phyloP scores from a whole-genome alignment of 2,329 filamentous ascomycete genomes.

The Arthrobotrys sinensis region DNA sequence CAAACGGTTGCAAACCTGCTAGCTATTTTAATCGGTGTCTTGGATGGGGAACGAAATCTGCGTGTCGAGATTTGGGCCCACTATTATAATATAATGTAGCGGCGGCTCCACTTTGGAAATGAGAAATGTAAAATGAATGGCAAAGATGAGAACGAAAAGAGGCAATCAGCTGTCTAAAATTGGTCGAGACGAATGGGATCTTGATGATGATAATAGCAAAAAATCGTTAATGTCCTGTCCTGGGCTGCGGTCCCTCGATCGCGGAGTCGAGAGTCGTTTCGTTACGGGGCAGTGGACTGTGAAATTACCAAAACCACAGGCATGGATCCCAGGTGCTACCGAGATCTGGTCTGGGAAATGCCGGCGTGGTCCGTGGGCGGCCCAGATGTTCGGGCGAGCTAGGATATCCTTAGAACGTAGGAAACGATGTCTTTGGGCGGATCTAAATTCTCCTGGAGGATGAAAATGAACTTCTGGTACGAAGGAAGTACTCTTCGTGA shows the following conservation, averaged over 20 bases:
- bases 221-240: conserved; percentile 11
- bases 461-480: conserved; percentile 15
- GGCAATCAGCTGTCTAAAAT: conserved; percentile 38
- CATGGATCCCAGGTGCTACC: conserved; percentile 59
- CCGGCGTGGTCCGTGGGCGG: conserved; percentile 55
- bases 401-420: conserved; percentile 39
- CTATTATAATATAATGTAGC: conserved; percentile 56
- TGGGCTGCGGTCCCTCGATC: background rate
- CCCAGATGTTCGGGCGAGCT: conserved; percentile 59
- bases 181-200: conserved; percentile 46
- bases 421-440: conserved; percentile 36
- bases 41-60: conserved; percentile 53
- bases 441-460: conserved; percentile 53
- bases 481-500: background rate
- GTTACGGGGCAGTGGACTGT: conserved; percentile 16
- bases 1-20: conserved; percentile 51
- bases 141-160: conserved; percentile 36
- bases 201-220: conserved; percentile 16
- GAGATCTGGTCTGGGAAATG: conserved; percentile 51
- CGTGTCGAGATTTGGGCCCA: conserved; percentile 60
- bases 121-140: conserved; percentile 56
- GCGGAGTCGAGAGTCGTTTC: background rate
- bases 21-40: conserved; percentile 57
- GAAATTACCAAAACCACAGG: conserved; percentile 59
- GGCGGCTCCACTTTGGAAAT: conserved; percentile 61